Base-by-base conservation (phyloP, 805 yeast species). In the Candida nonsorbophila region DNA sequence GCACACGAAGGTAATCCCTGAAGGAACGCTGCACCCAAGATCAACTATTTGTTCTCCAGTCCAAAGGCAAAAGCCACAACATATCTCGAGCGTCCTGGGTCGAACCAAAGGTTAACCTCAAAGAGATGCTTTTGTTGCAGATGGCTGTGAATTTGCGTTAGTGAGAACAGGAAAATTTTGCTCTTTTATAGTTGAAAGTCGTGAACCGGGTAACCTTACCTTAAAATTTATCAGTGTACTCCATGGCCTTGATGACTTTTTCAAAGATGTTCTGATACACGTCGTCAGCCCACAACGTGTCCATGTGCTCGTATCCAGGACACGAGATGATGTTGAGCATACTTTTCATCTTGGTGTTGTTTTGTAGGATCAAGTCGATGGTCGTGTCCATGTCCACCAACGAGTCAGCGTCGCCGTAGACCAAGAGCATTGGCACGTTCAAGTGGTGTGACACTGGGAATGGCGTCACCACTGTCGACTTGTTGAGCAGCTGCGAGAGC, bases 1-100 rank as follows among this genome's bases (percentile, higher is more conserved):
- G 77, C 67, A 67, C 82, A 74, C 82, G 80, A 77, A 77, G 82
- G 82, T 64, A 67, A 61, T 51, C 76, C 80, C 78, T 75, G 62
- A 74, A 72, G 79, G 67, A 63, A 56, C 65, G 74, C 77, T 72
- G 83, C 83, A 77, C 84, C 84, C 84, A 69, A 77, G 84, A 77
- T 67, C 73, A 58, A 61, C 72, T 51, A 38, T 47, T 57, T 69
- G 36, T 42, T 77, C 81, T 77, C 75, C 82, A 74, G 79, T 64
- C 70, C 79, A 69, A 54, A 28, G 21, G 43, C 45, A 46, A 41
- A 55, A 53, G 51, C 58, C 58, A 64, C 69, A 69, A 67, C 78
- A 62, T 73, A 68, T 64, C 62, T 74, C 70, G 47, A 55, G 63
- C 63, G 79, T 77, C 82, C 76, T 77, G 82, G 83, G 82, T 62